Evolutionary conservation across 139 green algal species (phyloP).

Genomic region (Coelastrella sp.): DNA sequence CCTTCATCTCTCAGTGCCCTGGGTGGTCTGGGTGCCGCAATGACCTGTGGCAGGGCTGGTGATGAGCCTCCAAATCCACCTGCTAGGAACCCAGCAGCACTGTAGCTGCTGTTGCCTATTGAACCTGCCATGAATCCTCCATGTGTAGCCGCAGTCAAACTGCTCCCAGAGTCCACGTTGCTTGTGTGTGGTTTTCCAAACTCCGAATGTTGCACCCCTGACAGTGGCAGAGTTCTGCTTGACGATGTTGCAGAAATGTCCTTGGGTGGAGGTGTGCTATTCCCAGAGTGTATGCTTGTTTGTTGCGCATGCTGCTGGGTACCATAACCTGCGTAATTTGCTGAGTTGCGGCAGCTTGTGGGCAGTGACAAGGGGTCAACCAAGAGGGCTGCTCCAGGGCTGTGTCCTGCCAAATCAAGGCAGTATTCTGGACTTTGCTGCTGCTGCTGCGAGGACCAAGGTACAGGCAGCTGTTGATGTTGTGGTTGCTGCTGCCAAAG

Average conservation of each 20-base stretch:
- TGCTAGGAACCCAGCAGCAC: neutral
- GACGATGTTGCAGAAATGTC: too few relatives aligned
- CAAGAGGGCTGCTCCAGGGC: neutral
- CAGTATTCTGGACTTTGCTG: neutral
- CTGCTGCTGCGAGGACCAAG: neutral
- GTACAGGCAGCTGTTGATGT: neutral
- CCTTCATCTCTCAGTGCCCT: neutral
- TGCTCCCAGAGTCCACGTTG: neutral
- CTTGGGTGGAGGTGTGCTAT: too few relatives aligned
- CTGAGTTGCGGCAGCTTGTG: too few relatives aligned
- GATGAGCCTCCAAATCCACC: neutral
- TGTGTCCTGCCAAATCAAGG: neutral
- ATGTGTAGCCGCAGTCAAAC: neutral
- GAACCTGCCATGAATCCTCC: conserved; percentile 23
- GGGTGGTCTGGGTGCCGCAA: neutral
- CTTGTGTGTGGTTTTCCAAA: too few relatives aligned
- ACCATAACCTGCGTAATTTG: too few relatives aligned
- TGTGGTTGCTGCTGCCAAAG: neutral
- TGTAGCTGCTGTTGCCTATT: conserved; percentile 1
- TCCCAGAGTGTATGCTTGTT: too few relatives aligned
- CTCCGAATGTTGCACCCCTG: too few relatives aligned
- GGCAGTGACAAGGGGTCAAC: too few relatives aligned
- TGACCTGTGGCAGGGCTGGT: neutral
- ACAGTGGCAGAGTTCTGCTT: too few relatives aligned
- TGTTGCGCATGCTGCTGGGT: too few relatives aligned